These are phyloP conservation scores for Kazachstania psychrophila DNA, from an alignment of 805 yeast species.

Conservation along the genomic window DNA sequence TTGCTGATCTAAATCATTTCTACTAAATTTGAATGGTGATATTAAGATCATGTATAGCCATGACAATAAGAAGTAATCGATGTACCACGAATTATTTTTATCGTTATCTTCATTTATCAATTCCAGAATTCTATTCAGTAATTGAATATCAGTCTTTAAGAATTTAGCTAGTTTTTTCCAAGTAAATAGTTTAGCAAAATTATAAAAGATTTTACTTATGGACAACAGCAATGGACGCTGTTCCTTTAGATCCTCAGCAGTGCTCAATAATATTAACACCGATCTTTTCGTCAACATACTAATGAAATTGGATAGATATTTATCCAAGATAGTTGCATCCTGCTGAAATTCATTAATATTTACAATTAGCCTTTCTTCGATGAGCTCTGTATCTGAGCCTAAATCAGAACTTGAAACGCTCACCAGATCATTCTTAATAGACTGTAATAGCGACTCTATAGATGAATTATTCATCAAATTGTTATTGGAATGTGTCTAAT, in stretches of 20 bases:
- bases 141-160: conserved; percentile 50
- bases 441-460: background rate
- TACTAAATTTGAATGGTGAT: conserved; percentile 61
- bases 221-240: background rate
- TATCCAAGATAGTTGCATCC: conserved; percentile 17
- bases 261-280: background rate
- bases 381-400: too few relatives aligned
- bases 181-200: conserved; percentile 56
- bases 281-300: background rate
- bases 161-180: conserved; percentile 50
- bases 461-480: background rate
- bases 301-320: conserved; percentile 7
- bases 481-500: background rate
- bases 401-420: background rate
- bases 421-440: conserved; percentile 1
- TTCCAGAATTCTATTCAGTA: conserved; percentile 34
- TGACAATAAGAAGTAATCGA: conserved; percentile 42
- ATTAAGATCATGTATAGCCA: conserved; percentile 67
- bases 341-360: conserved; percentile 21
- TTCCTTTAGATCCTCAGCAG: background rate
- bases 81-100: conserved; percentile 34
- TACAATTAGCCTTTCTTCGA: conserved; percentile 1
- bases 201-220: conserved; percentile 38
- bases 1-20: conserved; percentile 29
- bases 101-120: conserved; percentile 14